Conservation (phyloP, 2,329 filamentous ascomycete species). For the Scytalidium lignicola region DNA sequence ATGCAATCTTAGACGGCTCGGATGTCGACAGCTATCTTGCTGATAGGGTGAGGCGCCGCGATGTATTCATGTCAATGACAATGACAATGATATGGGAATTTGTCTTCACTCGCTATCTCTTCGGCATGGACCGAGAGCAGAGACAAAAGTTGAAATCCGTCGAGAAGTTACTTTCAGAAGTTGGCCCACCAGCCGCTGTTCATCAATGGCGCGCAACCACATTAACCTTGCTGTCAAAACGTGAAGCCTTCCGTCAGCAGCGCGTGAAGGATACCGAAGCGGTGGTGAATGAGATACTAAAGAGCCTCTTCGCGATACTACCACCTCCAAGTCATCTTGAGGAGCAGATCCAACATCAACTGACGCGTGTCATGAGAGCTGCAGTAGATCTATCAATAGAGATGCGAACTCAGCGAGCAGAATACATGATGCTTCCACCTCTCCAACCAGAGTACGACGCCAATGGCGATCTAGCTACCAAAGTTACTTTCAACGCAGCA, state of each 20-base stretch:
- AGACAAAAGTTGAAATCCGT: slow-evolving; percentile 94
- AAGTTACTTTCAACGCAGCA: slow-evolving; percentile 85
- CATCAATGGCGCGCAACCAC: slow-evolving; percentile 97
- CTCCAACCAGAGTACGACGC: slow-evolving; percentile 92
- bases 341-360: slow-evolving; percentile 72
- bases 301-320: slow-evolving; percentile 76
- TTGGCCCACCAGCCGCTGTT: slow-evolving; percentile 83
- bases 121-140: slow-evolving; percentile 97
- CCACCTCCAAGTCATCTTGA: slow-evolving; percentile 81
- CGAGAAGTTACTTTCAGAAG: slow-evolving; percentile 85
- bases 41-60: slow-evolving; percentile 81
- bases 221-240: slow-evolving; percentile 77
- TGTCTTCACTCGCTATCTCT: slow-evolving; percentile 94
- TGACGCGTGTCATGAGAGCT: slow-evolving; percentile 80
- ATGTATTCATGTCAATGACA: slow-evolving; percentile 97
- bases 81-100: slow-evolving; percentile 99
- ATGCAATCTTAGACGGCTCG: slow-evolving; percentile 86
- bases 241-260: slow-evolving; percentile 75
- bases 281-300: slow-evolving; percentile 87
- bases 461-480: slow-evolving; percentile 82
- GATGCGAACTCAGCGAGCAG: slow-evolving; percentile 94
- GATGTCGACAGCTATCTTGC: slow-evolving; percentile 85
- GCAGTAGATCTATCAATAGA: slow-evolving; percentile 90
- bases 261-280: slow-evolving; percentile 88
- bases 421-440: slow-evolving; percentile 98